Conservation (phyloP, 73 alveolate species). For the Breviolum minutum region DNA sequence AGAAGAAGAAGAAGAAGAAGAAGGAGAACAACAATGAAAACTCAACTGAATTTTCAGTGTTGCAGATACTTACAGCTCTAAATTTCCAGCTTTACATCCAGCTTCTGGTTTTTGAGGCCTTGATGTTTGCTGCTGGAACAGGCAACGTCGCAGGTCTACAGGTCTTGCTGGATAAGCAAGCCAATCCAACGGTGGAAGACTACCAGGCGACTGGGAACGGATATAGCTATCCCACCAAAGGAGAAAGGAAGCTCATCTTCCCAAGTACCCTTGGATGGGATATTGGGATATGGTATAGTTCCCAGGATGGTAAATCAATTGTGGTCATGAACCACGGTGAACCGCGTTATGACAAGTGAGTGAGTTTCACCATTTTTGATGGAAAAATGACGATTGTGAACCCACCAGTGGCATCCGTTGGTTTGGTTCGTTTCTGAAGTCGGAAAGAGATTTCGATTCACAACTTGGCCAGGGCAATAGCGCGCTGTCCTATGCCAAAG, state of each 20-base stretch:
- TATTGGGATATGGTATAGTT: too few species aligned
- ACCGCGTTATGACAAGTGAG: not conserved
- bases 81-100: not conserved
- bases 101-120: slow-evolving; percentile 21
- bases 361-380: not conserved
- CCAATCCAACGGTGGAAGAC: slow-evolving; percentile 49
- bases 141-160: slow-evolving; percentile 52
- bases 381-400: too few species aligned
- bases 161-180: slow-evolving; percentile 64
- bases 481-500: slow-evolving; percentile 82
- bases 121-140: slow-evolving; percentile 70
- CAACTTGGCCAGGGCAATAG: slow-evolving; percentile 50
- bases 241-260: not conserved
- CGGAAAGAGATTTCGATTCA: not conserved
- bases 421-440: not conserved
- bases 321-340: too few species aligned
- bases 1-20: too few species aligned
- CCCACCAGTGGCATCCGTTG: not conserved
- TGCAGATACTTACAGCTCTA: not conserved
- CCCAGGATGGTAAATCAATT: too few species aligned
- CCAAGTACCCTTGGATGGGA: too few species aligned
- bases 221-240: not conserved
- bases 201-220: slow-evolving; percentile 8
- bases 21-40: not conserved
- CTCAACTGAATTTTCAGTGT: not conserved